Evolutionary conservation across 2,329 filamentous ascomycete genomes (phyloP).

Genomic region (Fusarium circinatum): DNA sequence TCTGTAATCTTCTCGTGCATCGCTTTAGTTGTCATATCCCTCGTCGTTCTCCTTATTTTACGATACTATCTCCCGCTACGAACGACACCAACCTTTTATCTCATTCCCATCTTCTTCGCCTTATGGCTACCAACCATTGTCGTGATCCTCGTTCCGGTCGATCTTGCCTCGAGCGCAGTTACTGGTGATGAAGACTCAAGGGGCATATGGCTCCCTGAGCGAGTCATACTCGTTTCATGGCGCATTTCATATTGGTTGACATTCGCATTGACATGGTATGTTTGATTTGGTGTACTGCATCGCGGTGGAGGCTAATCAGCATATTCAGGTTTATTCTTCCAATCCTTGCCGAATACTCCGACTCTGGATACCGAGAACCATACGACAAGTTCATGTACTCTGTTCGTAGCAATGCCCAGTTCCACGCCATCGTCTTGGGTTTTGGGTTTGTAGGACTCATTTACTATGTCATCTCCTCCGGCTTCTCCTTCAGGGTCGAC

Average conservation of each 20-base stretch:
- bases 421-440: slow-evolving; percentile 82
- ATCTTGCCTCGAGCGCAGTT: slow-evolving; percentile 86
- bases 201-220: slow-evolving; percentile 87
- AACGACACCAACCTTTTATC: slow-evolving; percentile 87
- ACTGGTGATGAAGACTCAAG: slow-evolving; percentile 75
- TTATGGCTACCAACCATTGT: slow-evolving; percentile 92
- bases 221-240: slow-evolving; percentile 87
- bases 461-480: slow-evolving; percentile 85
- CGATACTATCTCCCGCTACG: slow-evolving; percentile 92
- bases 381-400: slow-evolving; percentile 85
- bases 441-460: slow-evolving; percentile 77
- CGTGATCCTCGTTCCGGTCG: slow-evolving; percentile 92
- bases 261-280: slow-evolving; percentile 91
- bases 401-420: slow-evolving; percentile 85
- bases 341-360: slow-evolving; percentile 91
- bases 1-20: slow-evolving; percentile 82
- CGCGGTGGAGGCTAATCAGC: slow-evolving; percentile 21
- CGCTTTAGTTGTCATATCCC: slow-evolving; percentile 77
- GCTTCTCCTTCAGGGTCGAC: slow-evolving; percentile 69
- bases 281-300: slow-evolving; percentile 4
- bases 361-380: slow-evolving; percentile 90
- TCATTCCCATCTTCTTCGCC: slow-evolving; percentile 95
- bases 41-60: slow-evolving; percentile 83
- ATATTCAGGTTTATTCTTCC: slow-evolving; percentile 83
- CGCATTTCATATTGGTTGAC: slow-evolving; percentile 97